These are phyloP conservation scores for Xylaria venustula DNA, from an alignment of 495 filamentous ascomycete species.

Conservation along the genomic window DNA sequence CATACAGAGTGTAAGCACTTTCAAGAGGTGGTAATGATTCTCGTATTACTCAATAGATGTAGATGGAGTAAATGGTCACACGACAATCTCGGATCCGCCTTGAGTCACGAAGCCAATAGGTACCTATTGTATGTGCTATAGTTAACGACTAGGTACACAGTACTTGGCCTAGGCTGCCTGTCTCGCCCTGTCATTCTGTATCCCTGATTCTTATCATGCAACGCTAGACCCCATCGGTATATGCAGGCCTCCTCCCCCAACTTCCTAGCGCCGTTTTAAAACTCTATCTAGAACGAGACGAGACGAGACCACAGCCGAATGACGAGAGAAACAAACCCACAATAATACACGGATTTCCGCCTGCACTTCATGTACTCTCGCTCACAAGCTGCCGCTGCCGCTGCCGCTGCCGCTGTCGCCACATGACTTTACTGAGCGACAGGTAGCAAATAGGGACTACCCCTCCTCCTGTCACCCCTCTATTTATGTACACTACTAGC, in stretches of 20 bases:
- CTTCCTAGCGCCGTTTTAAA: constrained; percentile 6
- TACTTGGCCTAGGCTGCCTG: too few relatives aligned
- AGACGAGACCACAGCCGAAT: background rate
- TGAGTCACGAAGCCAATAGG: too few relatives aligned
- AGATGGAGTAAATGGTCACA: too few relatives aligned
- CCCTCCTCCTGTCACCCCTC: constrained; percentile 22
- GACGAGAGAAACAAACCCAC: constrained; percentile 1
- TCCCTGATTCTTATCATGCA: background rate
- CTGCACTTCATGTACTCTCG: too few relatives aligned
- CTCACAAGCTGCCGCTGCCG: too few relatives aligned
- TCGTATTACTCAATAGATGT: background rate
- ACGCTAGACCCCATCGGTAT: constrained; percentile 11
- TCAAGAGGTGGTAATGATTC: too few relatives aligned
- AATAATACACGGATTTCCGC: too few relatives aligned
- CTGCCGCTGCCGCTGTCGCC: background rate
- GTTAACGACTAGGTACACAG: too few relatives aligned
- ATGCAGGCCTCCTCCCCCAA: background rate
- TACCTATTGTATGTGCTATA: too few relatives aligned
- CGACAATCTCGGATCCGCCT: too few relatives aligned
- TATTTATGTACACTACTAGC: constrained; percentile 15
- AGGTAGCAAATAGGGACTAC: constrained; percentile 21
- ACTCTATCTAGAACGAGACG: background rate
- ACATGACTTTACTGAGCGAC: background rate
- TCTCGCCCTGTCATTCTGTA: too few relatives aligned
- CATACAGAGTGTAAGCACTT: too few relatives aligned